Evolutionary conservation across 2,329 filamentous ascomycete genomes (phyloP).

Genomic region (Xylariales sp.): DNA sequence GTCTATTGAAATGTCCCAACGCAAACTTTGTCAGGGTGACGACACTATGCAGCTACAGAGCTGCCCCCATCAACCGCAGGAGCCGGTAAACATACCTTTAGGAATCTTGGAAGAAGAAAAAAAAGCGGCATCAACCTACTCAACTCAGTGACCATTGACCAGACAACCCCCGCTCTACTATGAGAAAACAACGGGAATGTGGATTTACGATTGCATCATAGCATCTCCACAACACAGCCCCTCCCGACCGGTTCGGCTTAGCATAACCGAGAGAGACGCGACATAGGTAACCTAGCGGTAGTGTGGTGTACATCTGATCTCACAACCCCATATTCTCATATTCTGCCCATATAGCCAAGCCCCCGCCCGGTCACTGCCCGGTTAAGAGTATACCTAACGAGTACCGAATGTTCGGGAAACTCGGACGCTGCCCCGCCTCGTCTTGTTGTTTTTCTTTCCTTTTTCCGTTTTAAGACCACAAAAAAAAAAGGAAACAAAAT

Average conservation of each 20-base stretch:
- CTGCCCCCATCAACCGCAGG: not conserved
- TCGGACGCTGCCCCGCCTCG: not conserved
- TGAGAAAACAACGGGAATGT: constrained; percentile 16
- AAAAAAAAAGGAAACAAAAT: not conserved
- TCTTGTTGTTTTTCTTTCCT: too few species aligned
- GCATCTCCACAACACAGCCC: constrained; percentile 30
- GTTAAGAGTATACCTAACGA: not conserved
- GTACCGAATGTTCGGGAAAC: constrained; percentile 8
- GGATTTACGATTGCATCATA: constrained; percentile 36
- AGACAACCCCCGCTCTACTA: constrained; percentile 17
- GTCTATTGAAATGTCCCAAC: constrained; percentile 13
- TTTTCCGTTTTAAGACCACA: too few species aligned
- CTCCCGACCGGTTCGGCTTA: constrained; percentile 28
- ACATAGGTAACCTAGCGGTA: not conserved
- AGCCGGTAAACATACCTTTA: constrained; percentile 8
- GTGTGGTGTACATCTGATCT: too few species aligned
- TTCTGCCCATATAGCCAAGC: constrained; percentile 2
- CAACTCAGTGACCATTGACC: not conserved
- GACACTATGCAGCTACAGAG: constrained; percentile 33
- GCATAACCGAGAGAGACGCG: constrained; percentile 17
- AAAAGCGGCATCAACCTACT: constrained; percentile 14
- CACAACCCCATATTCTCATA: too few species aligned
- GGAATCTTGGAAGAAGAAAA: constrained; percentile 6
- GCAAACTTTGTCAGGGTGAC: constrained; percentile 19
- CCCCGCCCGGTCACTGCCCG: too few species aligned